Percentiles rank a stretch among this genome's conserved stretches.
These are phyloP conservation scores for Cetraspora pellucida DNA, from an alignment of 192 early-diverging fungal genomes.

Conservation along the genomic window DNA sequence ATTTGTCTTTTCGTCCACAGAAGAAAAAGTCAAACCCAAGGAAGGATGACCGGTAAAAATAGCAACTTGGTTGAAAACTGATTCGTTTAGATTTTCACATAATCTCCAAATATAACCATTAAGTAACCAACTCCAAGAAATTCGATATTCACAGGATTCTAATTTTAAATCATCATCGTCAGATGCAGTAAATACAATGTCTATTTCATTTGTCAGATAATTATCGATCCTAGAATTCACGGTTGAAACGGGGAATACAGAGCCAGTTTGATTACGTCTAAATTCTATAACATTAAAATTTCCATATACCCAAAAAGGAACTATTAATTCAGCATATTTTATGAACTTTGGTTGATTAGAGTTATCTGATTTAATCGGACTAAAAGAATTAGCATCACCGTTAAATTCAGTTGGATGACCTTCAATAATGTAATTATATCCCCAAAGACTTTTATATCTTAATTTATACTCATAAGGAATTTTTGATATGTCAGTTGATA, in stretches of 20 bases:
- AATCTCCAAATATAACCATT: neutral
- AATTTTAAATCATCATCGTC: neutral
- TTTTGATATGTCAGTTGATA: neutral
- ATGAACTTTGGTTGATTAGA: neutral
- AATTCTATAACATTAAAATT: neutral
- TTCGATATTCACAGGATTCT: neutral
- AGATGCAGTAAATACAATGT: neutral
- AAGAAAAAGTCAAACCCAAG: neutral
- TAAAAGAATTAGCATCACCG: neutral
- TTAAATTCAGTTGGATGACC: neutral
- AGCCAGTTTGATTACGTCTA: neutral
- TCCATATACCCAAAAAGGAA: neutral
- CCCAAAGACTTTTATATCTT: neutral
- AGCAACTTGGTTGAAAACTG: neutral
- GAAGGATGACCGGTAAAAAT: neutral
- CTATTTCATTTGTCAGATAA: neutral
- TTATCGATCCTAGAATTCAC: neutral
- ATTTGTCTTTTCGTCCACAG: neutral
- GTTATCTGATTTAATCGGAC: too few relatives aligned
- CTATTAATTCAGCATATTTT: neutral
- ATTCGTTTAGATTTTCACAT: neutral
- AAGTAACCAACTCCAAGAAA: neutral
- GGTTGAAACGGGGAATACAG: neutral
- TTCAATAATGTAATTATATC: neutral
- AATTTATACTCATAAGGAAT: neutral